These are phyloP conservation scores for Nyssa sinensis DNA, from an alignment of 148 eudicot species.

Conservation along the genomic window DNA sequence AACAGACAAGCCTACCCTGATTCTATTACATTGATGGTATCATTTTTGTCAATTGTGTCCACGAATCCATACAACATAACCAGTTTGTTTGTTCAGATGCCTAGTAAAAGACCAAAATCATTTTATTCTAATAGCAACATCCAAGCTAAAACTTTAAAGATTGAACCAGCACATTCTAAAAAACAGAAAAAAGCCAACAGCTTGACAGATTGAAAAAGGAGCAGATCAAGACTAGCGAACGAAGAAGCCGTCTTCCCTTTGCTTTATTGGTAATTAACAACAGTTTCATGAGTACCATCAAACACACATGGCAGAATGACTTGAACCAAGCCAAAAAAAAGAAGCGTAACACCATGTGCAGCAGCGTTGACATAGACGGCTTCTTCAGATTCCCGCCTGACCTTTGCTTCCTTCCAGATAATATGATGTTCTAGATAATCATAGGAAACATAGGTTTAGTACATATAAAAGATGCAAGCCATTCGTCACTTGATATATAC, in stretches of 20 bases:
- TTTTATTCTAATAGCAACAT: too few species aligned
- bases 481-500: neutral
- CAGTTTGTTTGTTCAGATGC: too few species aligned
- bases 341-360: neutral
- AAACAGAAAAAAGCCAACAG: neutral
- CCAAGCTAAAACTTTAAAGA: too few species aligned
- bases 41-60: too few species aligned
- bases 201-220: neutral
- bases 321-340: conserved; percentile 1
- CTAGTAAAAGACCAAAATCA: too few species aligned
- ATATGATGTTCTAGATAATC: neutral
- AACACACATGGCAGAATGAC: neutral
- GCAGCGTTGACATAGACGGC: neutral
- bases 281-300: conserved; percentile 5
- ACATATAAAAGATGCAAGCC: neutral
- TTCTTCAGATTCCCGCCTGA: neutral
- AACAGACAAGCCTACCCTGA: too few species aligned
- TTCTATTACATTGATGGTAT: too few species aligned
- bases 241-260: neutral
- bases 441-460: neutral
- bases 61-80: too few species aligned
- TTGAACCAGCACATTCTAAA: neutral
- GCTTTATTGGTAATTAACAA: neutral
- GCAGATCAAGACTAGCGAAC: neutral
- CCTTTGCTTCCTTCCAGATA: neutral